Evolutionary conservation across 2,329 filamentous ascomycete species (phyloP).

Genomic region (Lachnellula cervina): DNA sequence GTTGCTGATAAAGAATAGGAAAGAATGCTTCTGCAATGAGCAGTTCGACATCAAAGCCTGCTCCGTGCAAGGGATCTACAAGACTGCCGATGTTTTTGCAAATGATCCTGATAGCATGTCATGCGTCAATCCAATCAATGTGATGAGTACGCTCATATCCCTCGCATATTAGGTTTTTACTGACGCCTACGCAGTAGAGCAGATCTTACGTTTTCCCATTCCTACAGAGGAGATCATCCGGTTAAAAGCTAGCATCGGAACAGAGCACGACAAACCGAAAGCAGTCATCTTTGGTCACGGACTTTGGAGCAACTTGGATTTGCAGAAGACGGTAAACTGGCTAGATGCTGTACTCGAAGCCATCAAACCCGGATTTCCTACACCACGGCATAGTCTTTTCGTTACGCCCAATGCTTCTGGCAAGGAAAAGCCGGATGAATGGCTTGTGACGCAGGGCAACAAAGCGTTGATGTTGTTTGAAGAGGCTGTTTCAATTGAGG

Average conservation of each 20-base stretch:
- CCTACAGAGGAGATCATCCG: constrained; percentile 37
- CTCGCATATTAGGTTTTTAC: neutral
- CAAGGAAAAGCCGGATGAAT: constrained; percentile 42
- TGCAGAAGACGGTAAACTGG: constrained; percentile 39
- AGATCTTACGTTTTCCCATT: constrained; percentile 41
- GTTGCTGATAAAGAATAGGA: constrained; percentile 21
- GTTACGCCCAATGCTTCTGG: constrained; percentile 44
- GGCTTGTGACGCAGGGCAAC: constrained; percentile 42
- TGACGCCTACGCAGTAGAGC: constrained; percentile 33
- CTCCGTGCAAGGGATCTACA: constrained; percentile 45
- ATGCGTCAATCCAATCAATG: constrained; percentile 36
- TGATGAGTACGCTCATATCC: constrained; percentile 21
- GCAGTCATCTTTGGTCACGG: constrained; percentile 44
- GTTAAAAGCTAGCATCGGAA: constrained; percentile 34
- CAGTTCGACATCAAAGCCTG: constrained; percentile 46
- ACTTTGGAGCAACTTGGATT: constrained; percentile 43
- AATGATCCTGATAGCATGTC: constrained; percentile 39
- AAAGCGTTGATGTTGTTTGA: constrained; percentile 44
- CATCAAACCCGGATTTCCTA: constrained; percentile 20
- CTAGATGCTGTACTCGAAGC: constrained; percentile 34
- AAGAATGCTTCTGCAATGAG: constrained; percentile 44
- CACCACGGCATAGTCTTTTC: constrained; percentile 28
- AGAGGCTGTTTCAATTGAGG: constrained; percentile 28
- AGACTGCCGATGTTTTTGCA: constrained; percentile 39
- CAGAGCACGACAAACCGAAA: constrained; percentile 23